Conservation (phyloP, 108 stramenopile species). For the Epipyxis sp. region DNA sequence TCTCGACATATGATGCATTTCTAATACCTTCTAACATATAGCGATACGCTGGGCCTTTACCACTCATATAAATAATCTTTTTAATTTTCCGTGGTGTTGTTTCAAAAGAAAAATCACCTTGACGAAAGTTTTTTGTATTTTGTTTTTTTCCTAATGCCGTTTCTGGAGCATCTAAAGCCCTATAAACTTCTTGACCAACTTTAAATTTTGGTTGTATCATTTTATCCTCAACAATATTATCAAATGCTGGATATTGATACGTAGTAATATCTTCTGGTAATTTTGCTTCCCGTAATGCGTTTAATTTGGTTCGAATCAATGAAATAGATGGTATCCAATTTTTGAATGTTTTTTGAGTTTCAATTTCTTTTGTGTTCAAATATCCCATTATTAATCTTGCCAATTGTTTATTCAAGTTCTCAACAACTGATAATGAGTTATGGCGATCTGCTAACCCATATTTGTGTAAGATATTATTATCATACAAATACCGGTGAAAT, state of each 20-base stretch:
- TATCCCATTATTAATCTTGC: slow-evolving; percentile 24
- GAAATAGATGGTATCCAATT: slow-evolving; percentile 12
- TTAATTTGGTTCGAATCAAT: neutral
- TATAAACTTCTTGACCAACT: slow-evolving; percentile 13
- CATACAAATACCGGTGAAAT: slow-evolving; percentile 22
- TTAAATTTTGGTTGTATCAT: slow-evolving; percentile 13
- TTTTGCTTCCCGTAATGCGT: neutral
- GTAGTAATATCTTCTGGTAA: neutral
- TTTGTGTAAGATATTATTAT: slow-evolving; percentile 15
- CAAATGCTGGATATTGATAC: neutral
- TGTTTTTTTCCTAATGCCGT: slow-evolving; percentile 22
- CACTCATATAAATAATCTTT: neutral
- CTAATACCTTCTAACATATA: neutral
- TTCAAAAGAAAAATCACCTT: slow-evolving; percentile 20
- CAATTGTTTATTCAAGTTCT: slow-evolving; percentile 26
- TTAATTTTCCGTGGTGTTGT: neutral
- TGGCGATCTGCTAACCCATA: neutral
- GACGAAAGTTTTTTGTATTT: neutral
- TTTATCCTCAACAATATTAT: neutral
- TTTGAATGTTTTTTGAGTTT: slow-evolving; percentile 22
- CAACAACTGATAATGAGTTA: neutral
- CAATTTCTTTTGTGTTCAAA: neutral
- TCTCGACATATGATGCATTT: slow-evolving; percentile 25
- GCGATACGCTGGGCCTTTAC: neutral
- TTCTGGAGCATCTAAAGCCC: slow-evolving; percentile 8